Evolutionary conservation across 441 rosid genomes (phyloP), one percentile per base, ranked within the genome.

Genomic region (Brassica hybrid): DNA sequence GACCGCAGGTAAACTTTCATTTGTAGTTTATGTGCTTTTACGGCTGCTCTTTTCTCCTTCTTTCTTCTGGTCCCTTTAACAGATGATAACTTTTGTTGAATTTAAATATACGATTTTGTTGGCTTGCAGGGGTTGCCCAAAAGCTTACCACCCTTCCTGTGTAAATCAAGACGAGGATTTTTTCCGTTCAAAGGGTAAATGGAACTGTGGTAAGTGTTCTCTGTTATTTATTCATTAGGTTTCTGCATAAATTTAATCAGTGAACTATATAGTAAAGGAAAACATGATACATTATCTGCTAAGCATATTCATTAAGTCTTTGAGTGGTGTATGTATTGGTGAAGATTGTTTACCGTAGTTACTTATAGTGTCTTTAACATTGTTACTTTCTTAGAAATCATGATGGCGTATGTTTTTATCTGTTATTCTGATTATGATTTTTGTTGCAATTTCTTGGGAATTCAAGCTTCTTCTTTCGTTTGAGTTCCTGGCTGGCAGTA

Each of bases 121-220:
- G 71, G 45, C 25, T 60, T 83, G 60, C 77, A 95, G 98, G 97
- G 97, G 98, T 21, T 95, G 99, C 75, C 99, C 98, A 11, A 95
- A 95, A 88, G 99, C 97, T 17, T 95, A 95, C 80, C 99, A 95
- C 78, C 85, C 97, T 59, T 69, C 94, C 12, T 95, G 99, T 80
- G 94, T 95, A 76, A 87, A 89, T 71, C 89, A 89, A 57, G 99
- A 94, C 45, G 98, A 91, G 64, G 91, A 91, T 34, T 94, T 94
- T 84, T 94, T 94, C 78, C 92, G 74, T 67, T 58, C 98, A 5
- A 90, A 84, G 84, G 97, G 94, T 52, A 85, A 86, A 74, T 94
- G 99, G 99, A 91, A 93, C 83, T 94, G 99, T 69, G 99, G 99
- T 94, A 84, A 85, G 97, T 75, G 70, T 60, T 56, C 10, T 80